Base-by-base conservation (phyloP, 345 rosid species). In the Eucalyptus coolabah region DNA sequence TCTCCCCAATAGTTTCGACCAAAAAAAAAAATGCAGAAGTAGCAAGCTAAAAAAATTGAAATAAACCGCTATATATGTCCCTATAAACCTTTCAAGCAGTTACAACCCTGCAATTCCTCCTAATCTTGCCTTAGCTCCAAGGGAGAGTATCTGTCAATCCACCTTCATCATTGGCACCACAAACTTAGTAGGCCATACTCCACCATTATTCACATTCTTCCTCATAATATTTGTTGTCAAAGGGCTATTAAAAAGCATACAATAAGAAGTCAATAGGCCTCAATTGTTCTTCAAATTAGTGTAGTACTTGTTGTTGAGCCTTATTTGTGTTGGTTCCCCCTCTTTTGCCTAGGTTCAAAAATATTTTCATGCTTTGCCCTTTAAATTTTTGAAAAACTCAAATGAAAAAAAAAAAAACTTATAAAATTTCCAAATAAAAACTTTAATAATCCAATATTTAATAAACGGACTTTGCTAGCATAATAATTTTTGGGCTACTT, bases 61-160 rank as follows among this genome's bases (percentile, higher is more conserved):
- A 19, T 51, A 51, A 51, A 51, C 23, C 1, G 1, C 9, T 51
- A 18, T 51, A 51, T 51, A 18, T 51, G 56, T 51, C 23, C 56
- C 7, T 51, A 23, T 51, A 18, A 19, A 51, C 56, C 23, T 51
- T 51, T 51, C 56, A 51, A 51, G 56, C 1, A 18, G 23, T 72
- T 23, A 19, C 45, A 23, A 72, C 82, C 45, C 8, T 18, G 28
- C 82, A 37, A 37, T 34, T 72, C 45, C 82, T 72, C 82, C 82
- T 72, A n/a, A 92, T 91, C 88, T 92, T 89, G 8, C 94, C 91
- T n/a, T 88, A 60, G 8, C 63, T 50, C 12, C 94, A 88, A 0
- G 88, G 87, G 17, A 92, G 92, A 19, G 89, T 92, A 15, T 92
- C 91, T 15, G 87, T 50, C 13, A 87, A 89, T 44, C 93, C 93